These are phyloP conservation scores for Alnus rubra DNA, from an alignment of 306 rosid species.

Conservation along the genomic window DNA sequence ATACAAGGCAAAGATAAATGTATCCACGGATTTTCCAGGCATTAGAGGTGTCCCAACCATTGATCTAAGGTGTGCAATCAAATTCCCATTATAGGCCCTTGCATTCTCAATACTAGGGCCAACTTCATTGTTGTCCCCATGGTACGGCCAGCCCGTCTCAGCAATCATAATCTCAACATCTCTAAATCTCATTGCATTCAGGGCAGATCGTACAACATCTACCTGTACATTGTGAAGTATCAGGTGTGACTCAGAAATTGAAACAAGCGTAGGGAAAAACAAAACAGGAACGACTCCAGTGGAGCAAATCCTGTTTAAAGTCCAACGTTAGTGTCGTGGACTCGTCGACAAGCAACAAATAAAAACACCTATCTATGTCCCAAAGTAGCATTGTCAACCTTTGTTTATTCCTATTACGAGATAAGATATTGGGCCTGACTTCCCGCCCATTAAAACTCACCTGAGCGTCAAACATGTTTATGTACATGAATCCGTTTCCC, in stretches of 20 bases:
- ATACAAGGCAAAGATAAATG: conserved; percentile 74
- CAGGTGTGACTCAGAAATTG: not conserved
- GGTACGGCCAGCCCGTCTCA: conserved; percentile 94
- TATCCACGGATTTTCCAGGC: conserved; percentile 88
- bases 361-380: not conserved
- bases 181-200: conserved; percentile 56
- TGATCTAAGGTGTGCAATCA: conserved; percentile 81
- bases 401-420: too few relatives aligned
- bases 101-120: conserved; percentile 81
- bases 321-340: not conserved
- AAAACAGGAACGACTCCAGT: too few relatives aligned
- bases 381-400: not conserved
- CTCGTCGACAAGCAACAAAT: conserved; percentile 32
- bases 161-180: conserved; percentile 77
- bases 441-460: conserved; percentile 28
- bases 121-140: conserved; percentile 69
- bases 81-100: conserved; percentile 83
- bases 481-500: conserved; percentile 70
- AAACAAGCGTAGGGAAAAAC: not conserved
- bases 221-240: conserved; percentile 43
- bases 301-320: not conserved
- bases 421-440: too few relatives aligned
- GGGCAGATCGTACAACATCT: conserved; percentile 82
- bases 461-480: conserved; percentile 96
- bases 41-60: conserved; percentile 87